A percentile compares a stretch with the other conserved stretches of the same genome.
These are phyloP conservation scores for Tetratostichococcus sp. DNA, from an alignment of 139 green algal genomes.

Conservation along the genomic window DNA sequence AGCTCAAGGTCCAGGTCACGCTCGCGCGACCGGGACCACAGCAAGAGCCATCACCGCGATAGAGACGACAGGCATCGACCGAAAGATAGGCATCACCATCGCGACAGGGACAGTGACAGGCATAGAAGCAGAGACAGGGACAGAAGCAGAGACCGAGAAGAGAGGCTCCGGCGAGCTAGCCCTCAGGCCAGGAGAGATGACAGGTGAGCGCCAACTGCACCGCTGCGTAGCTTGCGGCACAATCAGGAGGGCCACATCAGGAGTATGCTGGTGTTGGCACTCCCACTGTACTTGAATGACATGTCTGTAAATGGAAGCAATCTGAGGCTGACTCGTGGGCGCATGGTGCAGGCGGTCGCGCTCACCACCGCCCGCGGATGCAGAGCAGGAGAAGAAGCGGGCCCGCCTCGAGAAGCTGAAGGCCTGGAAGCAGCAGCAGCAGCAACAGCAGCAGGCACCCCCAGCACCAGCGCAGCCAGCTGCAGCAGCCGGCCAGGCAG, in stretches of 20 bases:
- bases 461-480: neutral
- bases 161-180: neutral
- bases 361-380: neutral
- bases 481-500: too few species aligned
- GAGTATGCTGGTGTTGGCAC: too few species aligned
- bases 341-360: too few species aligned
- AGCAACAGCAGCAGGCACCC: neutral
- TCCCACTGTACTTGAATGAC: too few species aligned
- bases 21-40: neutral
- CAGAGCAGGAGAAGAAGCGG: slow-evolving; percentile 33
- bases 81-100: neutral
- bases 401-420: slow-evolving; percentile 33
- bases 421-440: slow-evolving; percentile 44
- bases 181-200: too few species aligned
- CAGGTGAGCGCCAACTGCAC: too few species aligned
- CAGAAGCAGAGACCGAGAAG: too few species aligned
- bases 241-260: too few species aligned
- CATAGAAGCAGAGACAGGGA: neutral
- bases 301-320: too few species aligned
- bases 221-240: too few species aligned
- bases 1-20: neutral
- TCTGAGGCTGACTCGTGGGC: too few species aligned
- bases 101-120: neutral
- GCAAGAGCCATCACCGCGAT: neutral
- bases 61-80: neutral